Evolutionary conservation across 208 protist genomes (phyloP).

Genomic region (Trypanosoma grayi): DNA sequence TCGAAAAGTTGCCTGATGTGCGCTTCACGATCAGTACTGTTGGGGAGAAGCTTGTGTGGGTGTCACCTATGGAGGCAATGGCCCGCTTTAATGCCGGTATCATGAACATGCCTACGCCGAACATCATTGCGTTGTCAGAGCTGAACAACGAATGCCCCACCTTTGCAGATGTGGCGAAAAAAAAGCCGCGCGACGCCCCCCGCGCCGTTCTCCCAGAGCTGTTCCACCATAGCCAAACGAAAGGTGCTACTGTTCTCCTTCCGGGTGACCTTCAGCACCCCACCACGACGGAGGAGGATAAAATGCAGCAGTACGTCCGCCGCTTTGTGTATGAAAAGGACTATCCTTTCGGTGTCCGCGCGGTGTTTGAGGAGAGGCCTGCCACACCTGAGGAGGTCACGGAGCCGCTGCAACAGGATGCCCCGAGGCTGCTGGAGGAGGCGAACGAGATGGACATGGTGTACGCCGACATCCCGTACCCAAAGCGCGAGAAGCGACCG

Average conservation of each 20-base stretch:
- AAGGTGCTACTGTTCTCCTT: constrained; percentile 80
- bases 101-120: constrained; percentile 89
- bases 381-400: constrained; percentile 44
- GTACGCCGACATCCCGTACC: constrained; percentile 73
- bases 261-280: constrained; percentile 77
- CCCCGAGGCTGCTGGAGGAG: constrained; percentile 74
- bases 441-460: constrained; percentile 78
- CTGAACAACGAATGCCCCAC: constrained; percentile 80
- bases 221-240: constrained; percentile 63
- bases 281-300: constrained; percentile 64
- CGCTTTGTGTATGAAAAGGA: constrained; percentile 86
- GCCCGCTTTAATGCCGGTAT: constrained; percentile 89
- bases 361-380: constrained; percentile 79
- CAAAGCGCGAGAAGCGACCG: constrained; percentile 33
- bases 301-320: constrained; percentile 54
- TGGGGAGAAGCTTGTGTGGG: constrained; percentile 82
- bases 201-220: constrained; percentile 62
- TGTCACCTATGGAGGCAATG: constrained; percentile 87
- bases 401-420: constrained; percentile 39
- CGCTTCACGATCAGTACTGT: constrained; percentile 68
- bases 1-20: constrained; percentile 81
- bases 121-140: constrained; percentile 79
- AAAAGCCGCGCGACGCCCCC: constrained; percentile 36
- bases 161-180: constrained; percentile 70
- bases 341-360: constrained; percentile 80